These are phyloP conservation scores for Teratosphaeria destructans DNA, from an alignment of 2,329 filamentous ascomycete genomes.

Conservation along the genomic window DNA sequence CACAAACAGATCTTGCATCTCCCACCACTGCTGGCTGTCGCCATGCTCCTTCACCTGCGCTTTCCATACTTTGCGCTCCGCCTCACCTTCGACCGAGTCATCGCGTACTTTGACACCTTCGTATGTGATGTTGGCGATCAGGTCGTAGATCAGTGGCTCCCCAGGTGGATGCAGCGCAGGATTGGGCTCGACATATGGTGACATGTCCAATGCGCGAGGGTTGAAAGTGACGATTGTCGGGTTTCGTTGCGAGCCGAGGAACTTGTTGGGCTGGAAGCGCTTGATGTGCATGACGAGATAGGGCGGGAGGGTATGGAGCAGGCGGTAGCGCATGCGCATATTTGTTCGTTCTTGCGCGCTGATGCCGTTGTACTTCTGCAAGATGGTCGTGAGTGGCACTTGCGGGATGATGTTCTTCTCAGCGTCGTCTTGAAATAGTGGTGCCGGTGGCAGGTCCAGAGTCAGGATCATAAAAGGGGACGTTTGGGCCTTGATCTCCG, in stretches of 20 bases:
- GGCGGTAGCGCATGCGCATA: conserved; percentile 76
- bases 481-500: conserved; percentile 66
- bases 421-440: conserved; percentile 89
- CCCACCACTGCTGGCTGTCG: conserved; percentile 75
- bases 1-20: conserved; percentile 88
- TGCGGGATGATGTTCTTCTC: conserved; percentile 95
- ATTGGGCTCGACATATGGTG: conserved; percentile 84
- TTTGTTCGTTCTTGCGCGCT: conserved; percentile 80
- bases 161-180: conserved; percentile 57
- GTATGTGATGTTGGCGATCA: conserved; percentile 89
- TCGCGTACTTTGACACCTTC: conserved; percentile 68
- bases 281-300: conserved; percentile 93
- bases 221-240: conserved; percentile 97
- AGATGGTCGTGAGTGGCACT: conserved; percentile 69
- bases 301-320: conserved; percentile 82
- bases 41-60: conserved; percentile 63
- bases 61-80: conserved; percentile 90
- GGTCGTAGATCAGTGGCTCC: conserved; percentile 87
- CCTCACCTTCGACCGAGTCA: conserved; percentile 77
- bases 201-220: conserved; percentile 71
- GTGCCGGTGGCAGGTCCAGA: conserved; percentile 80
- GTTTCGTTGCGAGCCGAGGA: conserved; percentile 79
- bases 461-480: conserved; percentile 85
- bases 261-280: conserved; percentile 93
- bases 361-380: conserved; percentile 87